Evolutionary conservation across 169 alveolate species (phyloP), one percentile per base, ranked within the genome.

Genomic region (Plasmodium sp.): DNA sequence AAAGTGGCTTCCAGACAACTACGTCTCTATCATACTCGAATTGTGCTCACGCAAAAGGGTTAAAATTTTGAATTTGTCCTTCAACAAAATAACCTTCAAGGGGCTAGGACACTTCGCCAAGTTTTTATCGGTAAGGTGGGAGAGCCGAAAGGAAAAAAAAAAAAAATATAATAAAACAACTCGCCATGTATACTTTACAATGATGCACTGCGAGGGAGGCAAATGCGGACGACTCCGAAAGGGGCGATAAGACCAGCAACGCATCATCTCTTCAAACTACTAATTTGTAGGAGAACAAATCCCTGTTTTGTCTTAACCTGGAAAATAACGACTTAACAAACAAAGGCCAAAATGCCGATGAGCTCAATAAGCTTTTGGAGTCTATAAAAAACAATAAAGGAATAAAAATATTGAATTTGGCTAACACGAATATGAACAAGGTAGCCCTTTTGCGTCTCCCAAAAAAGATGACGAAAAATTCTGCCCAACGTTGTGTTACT

Each of bases 1-100:
- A 71, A 91, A 81, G 56, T 91, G 95, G 95, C 58, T 91, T n/a
- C 41, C 95, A 81, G 95, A 91, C 83, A 91, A 91, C 58, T 91
- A 91, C 67, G 56, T 81, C 62, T 41, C 95, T 16, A 36, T 82
- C 36, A 72, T 91, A 45, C 58, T 91, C 43, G 84, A 91, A 81
- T 91, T 91, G 33, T 91, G 95, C 41, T 48, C 75, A 62, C 84
- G 80, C 31, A 91, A 91, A 71, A 91, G 83, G 51, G 45, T 91
- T 14, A 91, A 91, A 81, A 81, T 80, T 12, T 81, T 91, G 81
- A 91, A 91, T 48, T 71, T 91, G 56, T 91, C 95, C 67, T 91
- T 71, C 75, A 91, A 91, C 54, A 91, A 91, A 91, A 43, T 91
- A 81, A 91, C 92, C 5, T 91, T n/a, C 92, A 81, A 43, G 31